Evolutionary conservation across 495 filamentous ascomycete genomes (phyloP), one percentile per base, ranked within the genome.

Genomic region (Penicillium daleae): DNA sequence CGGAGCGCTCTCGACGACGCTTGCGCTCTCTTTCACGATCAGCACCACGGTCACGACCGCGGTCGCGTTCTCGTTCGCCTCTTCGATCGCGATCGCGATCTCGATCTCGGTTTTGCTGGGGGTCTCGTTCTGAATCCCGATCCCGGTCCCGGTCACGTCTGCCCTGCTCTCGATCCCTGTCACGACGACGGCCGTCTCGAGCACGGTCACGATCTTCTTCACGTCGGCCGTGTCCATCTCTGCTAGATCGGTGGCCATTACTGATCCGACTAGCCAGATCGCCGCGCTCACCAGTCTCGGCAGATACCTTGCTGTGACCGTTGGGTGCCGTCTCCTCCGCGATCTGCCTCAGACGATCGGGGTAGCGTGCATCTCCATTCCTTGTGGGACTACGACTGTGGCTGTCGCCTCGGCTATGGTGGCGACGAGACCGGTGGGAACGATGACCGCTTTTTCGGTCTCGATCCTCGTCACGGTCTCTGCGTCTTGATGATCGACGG

Each of bases 11-110:
- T 21, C 82, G 83, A 24, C 80, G 80, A 21, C 81, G 76, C 68
- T 89, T 89, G 67, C 82, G 79, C 64, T 82, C 80, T 61, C 81
- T 74, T 5, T 85, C 79, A 6, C 79, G 76, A 19, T 83, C 49
- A 19, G 7, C n/a, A 24, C 80, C 29, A 54, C 29, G 27, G 24
- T 78, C 82, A 64, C 59, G 70, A 1, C 75, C 72, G 32, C 70
- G 71, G 12, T 81, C 76, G 26, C 71, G 69, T 4, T 77, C 72
- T 4, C 72, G 60, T 22, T 69, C 74, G 1, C 66, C 57, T 19
- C 74, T 69, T 8, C 71, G 63, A 21, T 75, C 69, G 17, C 63
- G 69, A 35, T 77, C 78, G 7, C 76, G 74, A 48, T 76, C 72
- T 46, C 71, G 70, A 26, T 82, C 78, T 44, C 78, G 71, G 37